Base-by-base conservation (phyloP, 1,139 yeast genomes). In the Geotrichum cucujoidarum region DNA sequence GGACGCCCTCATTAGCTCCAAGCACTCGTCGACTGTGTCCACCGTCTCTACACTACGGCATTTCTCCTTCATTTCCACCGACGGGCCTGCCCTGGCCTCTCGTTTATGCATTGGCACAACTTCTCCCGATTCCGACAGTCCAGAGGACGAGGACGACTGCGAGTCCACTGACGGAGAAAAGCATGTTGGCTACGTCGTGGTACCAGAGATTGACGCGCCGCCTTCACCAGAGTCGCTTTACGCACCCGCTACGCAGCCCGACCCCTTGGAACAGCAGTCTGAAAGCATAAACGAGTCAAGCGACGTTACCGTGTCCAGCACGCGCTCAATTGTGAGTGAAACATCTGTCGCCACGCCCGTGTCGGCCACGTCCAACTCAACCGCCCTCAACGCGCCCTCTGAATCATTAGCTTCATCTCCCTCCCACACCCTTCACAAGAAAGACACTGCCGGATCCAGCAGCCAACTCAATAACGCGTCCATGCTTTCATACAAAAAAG, bases 401-500 rank as follows among this genome's bases (percentile, higher is more conserved):
- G 25, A 33, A 32, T 11, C n/a, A 42, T 17, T 48, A 41, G 2
- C 42, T 20, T 16, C 41, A 14, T 7, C 46, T 48, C n/a, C n/a
- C n/a, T 6, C 6, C 27, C 27, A 6, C 6, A 11, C 48, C 40
- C 13, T 37, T 41, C 24, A 48, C 47, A 18, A 43, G 46, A 30
- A 40, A 36, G 27, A 51, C 53, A 17, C 39, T 35, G 16, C 29
- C 21, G 38, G 43, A 14, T 42, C 24, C 43, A 40, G 11, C 44
- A 50, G 18, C 38, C 43, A 18, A 10, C 24, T 29, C 10, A 18
- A 3, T 33, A 33, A 33, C 32, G 40, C 36, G 30, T 41, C 8
- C 47, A 55, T 56, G 44, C 36, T 59, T 37, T 51, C 62, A 4
- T 60, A 52, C 51, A 60, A 60, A 40, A 57, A 50, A 32, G 60